phyloP scores from a whole-genome alignment of 768 basidiomycete genomes.

The Naganishia vaughanmartiniae region DNA sequence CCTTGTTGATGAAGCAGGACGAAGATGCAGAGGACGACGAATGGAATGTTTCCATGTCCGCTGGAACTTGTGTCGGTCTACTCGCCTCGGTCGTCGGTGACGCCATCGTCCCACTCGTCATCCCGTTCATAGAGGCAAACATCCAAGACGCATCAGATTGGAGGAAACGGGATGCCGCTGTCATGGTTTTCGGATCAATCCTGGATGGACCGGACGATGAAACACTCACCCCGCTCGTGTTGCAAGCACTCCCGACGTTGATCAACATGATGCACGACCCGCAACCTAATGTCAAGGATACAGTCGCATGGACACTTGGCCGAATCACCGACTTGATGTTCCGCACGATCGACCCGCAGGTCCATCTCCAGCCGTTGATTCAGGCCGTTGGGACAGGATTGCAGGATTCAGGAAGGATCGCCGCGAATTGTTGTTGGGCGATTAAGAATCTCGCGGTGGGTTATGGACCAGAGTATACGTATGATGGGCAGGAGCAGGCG shows the following conservation, averaged over 20 bases:
- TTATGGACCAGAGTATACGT: slow-evolving; percentile 58
- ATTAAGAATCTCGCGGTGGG: slow-evolving; percentile 89
- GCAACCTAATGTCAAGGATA: slow-evolving; percentile 86
- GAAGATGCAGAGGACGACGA: slow-evolving; percentile 98
- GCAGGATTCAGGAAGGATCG: slow-evolving; percentile 75
- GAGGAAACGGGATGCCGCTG: slow-evolving; percentile 92
- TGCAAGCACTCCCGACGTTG: slow-evolving; percentile 87
- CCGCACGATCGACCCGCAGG: slow-evolving; percentile 78
- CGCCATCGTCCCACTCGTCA: slow-evolving; percentile 82
- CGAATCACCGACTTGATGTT: slow-evolving; percentile 89
- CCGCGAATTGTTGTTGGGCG: slow-evolving; percentile 92
- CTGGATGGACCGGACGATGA: slow-evolving; percentile 89
- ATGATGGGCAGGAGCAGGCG: slow-evolving; percentile 60
- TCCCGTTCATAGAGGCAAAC: slow-evolving; percentile 96
- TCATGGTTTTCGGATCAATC: slow-evolving; percentile 98
- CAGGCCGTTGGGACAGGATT: slow-evolving; percentile 78
- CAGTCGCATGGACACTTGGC: slow-evolving; percentile 95
- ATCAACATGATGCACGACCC: slow-evolving; percentile 92
- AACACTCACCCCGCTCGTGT: slow-evolving; percentile 83
- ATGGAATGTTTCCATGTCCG: slow-evolving; percentile 98
- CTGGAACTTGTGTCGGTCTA: slow-evolving; percentile 81
- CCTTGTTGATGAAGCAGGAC: slow-evolving; percentile 84
- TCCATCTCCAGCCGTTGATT: slow-evolving; percentile 78
- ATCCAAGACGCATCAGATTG: slow-evolving; percentile 81
- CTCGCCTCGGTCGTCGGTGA: slow-evolving; percentile 89